Base-by-base conservation (phyloP, 257 asterid species). In the Cinchona pubescens region DNA sequence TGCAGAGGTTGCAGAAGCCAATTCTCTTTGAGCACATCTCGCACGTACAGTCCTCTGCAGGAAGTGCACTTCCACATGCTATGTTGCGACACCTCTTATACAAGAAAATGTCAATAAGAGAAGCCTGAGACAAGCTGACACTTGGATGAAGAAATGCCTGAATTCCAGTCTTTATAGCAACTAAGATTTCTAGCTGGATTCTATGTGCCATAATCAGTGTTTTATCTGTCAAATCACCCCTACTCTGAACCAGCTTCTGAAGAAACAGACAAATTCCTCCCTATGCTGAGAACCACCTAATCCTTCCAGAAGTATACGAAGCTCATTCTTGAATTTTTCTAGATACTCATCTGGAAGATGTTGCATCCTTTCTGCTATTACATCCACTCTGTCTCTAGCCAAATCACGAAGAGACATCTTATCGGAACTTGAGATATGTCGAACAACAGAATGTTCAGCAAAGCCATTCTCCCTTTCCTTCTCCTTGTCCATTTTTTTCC, bases 1-100 rank as follows among this genome's bases (percentile, higher is more conserved):
- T 94, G 89, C 98, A 94, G 61, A 90, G 96, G 88, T 89, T 94
- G 90, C 98, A 94, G 82, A 94, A 94, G 67, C 98, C 98, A 60
- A 90, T 90, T 76, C 86, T 84, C 83, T 86, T 89, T 27, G 90
- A 86, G 84, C 98, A 94, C 76, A 92, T 75, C 75, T 88, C 95
- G 51, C 98, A 94, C n/a, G 84, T 56, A 75, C 98, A 92, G 77
- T 89, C 93, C 77, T 94, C 98, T 7, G 93, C 94, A 1, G 97
- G 97, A 64, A 94, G 84, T 71, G 86, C 86, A 65, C 89, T 87
- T 38, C 96, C 97, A 75, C 97, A 94, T 42, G 93, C 93, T 78
- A 94, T 89, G 83, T 92, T 94, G 72, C 97, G 89, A 81, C 98
- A 94, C 82, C 85, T 89, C 86, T 86, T 90, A 81, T 90, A 89